Evolutionary conservation across 108 stramenopile species (phyloP).

Genomic region (Cyclostephanos invisitatus): DNA sequence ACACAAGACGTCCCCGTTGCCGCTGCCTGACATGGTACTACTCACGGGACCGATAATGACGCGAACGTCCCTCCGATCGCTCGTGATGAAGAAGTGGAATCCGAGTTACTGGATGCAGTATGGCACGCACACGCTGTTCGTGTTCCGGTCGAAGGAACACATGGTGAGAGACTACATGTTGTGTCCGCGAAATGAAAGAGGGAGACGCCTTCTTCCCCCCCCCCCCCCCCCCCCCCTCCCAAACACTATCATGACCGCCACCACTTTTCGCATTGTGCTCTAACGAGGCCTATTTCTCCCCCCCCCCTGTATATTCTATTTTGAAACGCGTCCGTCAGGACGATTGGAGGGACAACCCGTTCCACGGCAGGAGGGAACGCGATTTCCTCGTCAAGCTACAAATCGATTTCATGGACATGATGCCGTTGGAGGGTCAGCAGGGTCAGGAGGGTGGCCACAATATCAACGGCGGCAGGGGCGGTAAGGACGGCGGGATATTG

Average conservation of each 20-base stretch:
- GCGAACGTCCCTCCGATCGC: slow-evolving; percentile 46
- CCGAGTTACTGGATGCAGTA: slow-evolving; percentile 46
- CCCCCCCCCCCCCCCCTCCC: no score
- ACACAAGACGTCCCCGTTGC: slow-evolving; percentile 34
- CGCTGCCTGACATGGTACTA: slow-evolving; percentile 22
- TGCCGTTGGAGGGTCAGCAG: not conserved
- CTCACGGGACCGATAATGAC: slow-evolving; percentile 44
- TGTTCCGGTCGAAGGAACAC: slow-evolving; percentile 45
- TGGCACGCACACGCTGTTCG: slow-evolving; percentile 28
- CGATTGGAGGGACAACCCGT: slow-evolving; percentile 57
- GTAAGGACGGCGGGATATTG: slow-evolving; percentile 25
- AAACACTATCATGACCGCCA: no score
- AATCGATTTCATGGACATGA: slow-evolving; percentile 53
- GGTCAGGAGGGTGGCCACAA: slow-evolving; percentile 1
- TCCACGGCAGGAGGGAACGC: slow-evolving; percentile 43
- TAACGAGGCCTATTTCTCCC: no score
- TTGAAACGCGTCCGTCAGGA: slow-evolving; percentile 7
- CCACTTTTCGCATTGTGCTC: no score
- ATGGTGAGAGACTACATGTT: not conserved
- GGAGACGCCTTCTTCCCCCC: no score
- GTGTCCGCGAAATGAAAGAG: not conserved
- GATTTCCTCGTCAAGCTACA: slow-evolving; percentile 49
- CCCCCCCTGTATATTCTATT: no score
- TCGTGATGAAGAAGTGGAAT: slow-evolving; percentile 58
- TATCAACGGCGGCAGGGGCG: not conserved